Conservation (phyloP, 306 rosid species). For the Benincasa hispida region DNA sequence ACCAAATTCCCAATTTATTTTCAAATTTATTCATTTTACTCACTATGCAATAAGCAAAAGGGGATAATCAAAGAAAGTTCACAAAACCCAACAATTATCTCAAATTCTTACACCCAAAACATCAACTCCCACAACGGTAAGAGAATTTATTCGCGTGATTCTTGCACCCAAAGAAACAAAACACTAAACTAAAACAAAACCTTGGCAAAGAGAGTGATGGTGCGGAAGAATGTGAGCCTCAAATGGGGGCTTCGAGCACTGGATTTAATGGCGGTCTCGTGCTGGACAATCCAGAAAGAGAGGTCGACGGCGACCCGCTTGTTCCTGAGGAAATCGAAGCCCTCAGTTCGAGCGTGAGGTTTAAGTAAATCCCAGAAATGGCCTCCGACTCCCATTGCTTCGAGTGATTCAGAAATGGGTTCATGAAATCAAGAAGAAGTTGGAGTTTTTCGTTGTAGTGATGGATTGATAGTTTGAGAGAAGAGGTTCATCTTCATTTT, state of each 20-base stretch:
- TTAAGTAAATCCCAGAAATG: slow-evolving; percentile 80
- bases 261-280: slow-evolving; percentile 50
- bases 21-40: background rate
- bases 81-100: background rate
- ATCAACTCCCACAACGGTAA: background rate
- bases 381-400: slow-evolving; percentile 68
- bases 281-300: slow-evolving; percentile 84
- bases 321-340: slow-evolving; percentile 79
- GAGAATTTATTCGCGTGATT: background rate
- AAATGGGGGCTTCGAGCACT: slow-evolving; percentile 53
- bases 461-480: background rate
- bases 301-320: slow-evolving; percentile 94
- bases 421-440: background rate
- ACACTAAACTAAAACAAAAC: slow-evolving; percentile 12
- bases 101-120: background rate
- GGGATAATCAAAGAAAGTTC: background rate
- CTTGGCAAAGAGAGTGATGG: slow-evolving; percentile 76
- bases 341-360: slow-evolving; percentile 60
- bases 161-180: background rate
- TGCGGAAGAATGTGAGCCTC: slow-evolving; percentile 70
- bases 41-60: background rate
- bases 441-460: background rate
- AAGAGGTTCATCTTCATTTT: background rate
- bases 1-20: background rate
- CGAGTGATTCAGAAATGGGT: slow-evolving; percentile 10